Evolutionary conservation across 345 rosid species (phyloP).

Genomic region (Eucalyptus cloeziana): DNA sequence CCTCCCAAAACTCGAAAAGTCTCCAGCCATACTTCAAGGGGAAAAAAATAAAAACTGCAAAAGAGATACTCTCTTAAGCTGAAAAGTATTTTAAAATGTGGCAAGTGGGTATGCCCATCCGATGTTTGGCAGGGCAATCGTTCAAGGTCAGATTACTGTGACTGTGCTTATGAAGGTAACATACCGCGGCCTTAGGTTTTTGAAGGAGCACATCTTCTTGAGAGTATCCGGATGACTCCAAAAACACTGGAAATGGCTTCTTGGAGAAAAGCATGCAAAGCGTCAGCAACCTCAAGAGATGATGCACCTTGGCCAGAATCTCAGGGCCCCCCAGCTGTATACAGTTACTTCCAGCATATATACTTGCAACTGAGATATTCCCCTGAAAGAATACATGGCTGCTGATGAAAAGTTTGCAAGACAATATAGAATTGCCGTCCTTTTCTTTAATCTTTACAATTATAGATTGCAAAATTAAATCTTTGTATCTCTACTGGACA

Average conservation of each 20-base stretch:
- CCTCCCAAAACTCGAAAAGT: not conserved
- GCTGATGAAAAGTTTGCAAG: not conserved
- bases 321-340: slow-evolving; percentile 55
- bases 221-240: slow-evolving; percentile 68
- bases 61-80: not conserved
- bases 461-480: not conserved
- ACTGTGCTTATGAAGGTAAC: not conserved
- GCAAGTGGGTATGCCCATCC: not conserved
- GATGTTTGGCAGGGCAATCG: not conserved
- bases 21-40: not conserved
- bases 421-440: not conserved
- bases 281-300: slow-evolving; percentile 57
- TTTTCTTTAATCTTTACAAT: not conserved
- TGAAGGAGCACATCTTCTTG: slow-evolving; percentile 80
- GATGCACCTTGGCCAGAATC: slow-evolving; percentile 46
- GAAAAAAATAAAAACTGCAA: not conserved
- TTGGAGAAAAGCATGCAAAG: slow-evolving; percentile 89
- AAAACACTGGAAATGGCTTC: slow-evolving; percentile 81
- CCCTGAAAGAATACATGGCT: slow-evolving; percentile 29
- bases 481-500: not conserved
- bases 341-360: slow-evolving; percentile 68
- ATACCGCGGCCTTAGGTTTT: slow-evolving; percentile 95
- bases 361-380: slow-evolving; percentile 62
- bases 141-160: not conserved
- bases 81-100: not conserved